A percentile compares a stretch with the other conserved stretches of the same genome.
Conservation (phyloP, 129 eudicot genomes). For the Pittosporum tobira region DNA sequence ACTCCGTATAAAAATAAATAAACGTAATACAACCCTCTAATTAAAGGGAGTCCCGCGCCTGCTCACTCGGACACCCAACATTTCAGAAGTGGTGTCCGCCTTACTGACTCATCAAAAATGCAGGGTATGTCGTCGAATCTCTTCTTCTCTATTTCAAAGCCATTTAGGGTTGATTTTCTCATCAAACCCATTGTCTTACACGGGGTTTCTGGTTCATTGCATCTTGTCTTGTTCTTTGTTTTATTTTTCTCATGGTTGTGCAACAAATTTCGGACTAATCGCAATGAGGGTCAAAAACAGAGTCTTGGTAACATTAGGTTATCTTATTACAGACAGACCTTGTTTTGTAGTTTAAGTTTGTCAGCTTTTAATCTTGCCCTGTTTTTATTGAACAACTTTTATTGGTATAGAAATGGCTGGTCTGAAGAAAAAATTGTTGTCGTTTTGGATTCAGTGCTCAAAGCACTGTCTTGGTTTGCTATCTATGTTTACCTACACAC, state of each 20-base stretch:
- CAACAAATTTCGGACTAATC: not conserved
- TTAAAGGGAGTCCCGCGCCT: no score
- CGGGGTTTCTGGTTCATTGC: constrained; percentile 15
- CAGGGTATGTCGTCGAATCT: not conserved
- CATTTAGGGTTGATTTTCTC: not conserved
- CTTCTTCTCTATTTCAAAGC: not conserved
- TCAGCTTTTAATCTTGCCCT: constrained; percentile 36
- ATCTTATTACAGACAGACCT: constrained; percentile 30
- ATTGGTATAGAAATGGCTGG: constrained; percentile 77
- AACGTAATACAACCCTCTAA: no score
- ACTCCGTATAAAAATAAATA: no score
- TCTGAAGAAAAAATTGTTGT: constrained; percentile 48
- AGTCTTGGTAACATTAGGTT: constrained; percentile 11
- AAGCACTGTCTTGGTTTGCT: constrained; percentile 42
- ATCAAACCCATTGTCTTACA: constrained; percentile 12
- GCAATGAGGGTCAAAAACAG: constrained; percentile 18
- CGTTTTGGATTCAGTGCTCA: constrained; percentile 38
- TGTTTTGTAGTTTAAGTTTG: constrained; percentile 32
- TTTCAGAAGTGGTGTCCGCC: not conserved
- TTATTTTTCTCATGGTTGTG: constrained; percentile 20
- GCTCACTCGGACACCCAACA: no score
- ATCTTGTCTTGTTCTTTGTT: constrained; percentile 6
- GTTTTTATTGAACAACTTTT: constrained; percentile 43
- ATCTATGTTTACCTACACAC: constrained; percentile 37
- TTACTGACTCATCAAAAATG: not conserved